Conservation (phyloP, 805 yeast genomes). For the Candida lessepsii region DNA sequence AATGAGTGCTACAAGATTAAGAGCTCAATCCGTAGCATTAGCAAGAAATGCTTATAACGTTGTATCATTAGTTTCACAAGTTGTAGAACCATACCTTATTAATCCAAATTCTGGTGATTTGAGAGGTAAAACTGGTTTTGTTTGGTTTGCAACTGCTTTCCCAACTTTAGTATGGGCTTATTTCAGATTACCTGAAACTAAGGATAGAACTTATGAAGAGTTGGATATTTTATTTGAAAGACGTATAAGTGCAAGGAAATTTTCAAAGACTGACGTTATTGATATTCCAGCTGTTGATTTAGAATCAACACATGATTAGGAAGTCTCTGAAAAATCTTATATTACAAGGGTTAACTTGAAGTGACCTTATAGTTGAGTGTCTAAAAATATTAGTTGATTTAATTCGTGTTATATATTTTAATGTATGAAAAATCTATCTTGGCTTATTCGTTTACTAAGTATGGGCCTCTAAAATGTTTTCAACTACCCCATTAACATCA, state of each 20-base stretch:
- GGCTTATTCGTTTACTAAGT: constrained; percentile 5
- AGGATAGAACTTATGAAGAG: constrained; percentile 36
- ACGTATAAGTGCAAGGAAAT: constrained; percentile 19
- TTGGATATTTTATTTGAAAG: constrained; percentile 34
- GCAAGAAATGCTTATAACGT: constrained; percentile 28
- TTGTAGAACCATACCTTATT: constrained; percentile 49
- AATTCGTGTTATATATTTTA: constrained; percentile 2
- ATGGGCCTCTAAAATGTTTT: constrained; percentile 40
- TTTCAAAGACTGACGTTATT: constrained; percentile 17
- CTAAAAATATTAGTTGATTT: too few species aligned
- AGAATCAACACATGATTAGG: too few species aligned
- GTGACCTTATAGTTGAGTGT: too few species aligned
- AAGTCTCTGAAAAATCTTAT: too few species aligned
- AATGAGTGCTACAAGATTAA: constrained; percentile 36
- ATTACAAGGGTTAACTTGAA: too few species aligned
- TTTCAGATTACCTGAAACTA: constrained; percentile 38
- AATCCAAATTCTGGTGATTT: constrained; percentile 46
- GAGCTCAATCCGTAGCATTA: constrained; percentile 40
- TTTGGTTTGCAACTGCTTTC: constrained; percentile 40
- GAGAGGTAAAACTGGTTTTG: constrained; percentile 50
- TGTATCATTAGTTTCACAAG: constrained; percentile 30
- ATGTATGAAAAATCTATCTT: neutral
- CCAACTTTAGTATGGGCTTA: constrained; percentile 19
- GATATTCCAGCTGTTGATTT: constrained; percentile 5
- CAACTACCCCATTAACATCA: constrained; percentile 40